phyloP scores from a whole-genome alignment of 495 filamentous ascomycete genomes.

The Antarctomyces pellizariae region DNA sequence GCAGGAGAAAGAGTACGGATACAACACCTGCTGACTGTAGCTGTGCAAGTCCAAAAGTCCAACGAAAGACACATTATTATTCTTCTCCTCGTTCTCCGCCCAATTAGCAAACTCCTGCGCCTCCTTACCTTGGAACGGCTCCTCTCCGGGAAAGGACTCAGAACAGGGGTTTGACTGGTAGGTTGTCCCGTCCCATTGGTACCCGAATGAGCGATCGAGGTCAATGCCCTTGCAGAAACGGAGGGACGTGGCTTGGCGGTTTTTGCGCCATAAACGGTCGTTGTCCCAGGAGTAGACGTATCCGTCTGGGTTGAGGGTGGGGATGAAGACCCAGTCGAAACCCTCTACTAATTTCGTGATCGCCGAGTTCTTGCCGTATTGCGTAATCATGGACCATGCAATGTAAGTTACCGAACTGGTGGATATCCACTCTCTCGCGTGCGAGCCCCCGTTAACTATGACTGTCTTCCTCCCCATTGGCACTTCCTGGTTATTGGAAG shows the following conservation, averaged over 20 bases:
- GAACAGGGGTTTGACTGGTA: slow-evolving; percentile 63
- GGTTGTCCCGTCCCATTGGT: slow-evolving; percentile 53
- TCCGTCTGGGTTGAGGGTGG: slow-evolving; percentile 79
- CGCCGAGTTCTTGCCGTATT: slow-evolving; percentile 39
- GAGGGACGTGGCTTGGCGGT: slow-evolving; percentile 61
- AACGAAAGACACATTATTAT: slow-evolving; percentile 46
- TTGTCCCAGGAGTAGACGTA: slow-evolving; percentile 84
- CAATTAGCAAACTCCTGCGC: slow-evolving; percentile 54
- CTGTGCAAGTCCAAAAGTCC: slow-evolving; percentile 82
- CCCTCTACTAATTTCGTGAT: slow-evolving; percentile 55
- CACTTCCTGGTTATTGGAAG: slow-evolving; percentile 17
- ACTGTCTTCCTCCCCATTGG: slow-evolving; percentile 43
- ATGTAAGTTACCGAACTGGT: slow-evolving; percentile 80
- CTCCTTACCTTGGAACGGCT: slow-evolving; percentile 68
- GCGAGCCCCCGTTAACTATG: slow-evolving; percentile 60
- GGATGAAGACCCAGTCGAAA: slow-evolving; percentile 77
- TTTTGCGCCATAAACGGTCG: slow-evolving; percentile 91
- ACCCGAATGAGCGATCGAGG: slow-evolving; percentile 67
- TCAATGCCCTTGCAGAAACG: slow-evolving; percentile 74
- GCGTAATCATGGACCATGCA: slow-evolving; percentile 69
- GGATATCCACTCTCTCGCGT: slow-evolving; percentile 92
- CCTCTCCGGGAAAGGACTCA: slow-evolving; percentile 68
- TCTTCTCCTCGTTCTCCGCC: slow-evolving; percentile 60
- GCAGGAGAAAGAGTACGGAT: slow-evolving; percentile 80
- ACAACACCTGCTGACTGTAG: slow-evolving; percentile 87